These are phyloP conservation scores for Apophysomyces variabilis DNA, from an alignment of 371 early-diverging fungal genomes.

Conservation along the genomic window DNA sequence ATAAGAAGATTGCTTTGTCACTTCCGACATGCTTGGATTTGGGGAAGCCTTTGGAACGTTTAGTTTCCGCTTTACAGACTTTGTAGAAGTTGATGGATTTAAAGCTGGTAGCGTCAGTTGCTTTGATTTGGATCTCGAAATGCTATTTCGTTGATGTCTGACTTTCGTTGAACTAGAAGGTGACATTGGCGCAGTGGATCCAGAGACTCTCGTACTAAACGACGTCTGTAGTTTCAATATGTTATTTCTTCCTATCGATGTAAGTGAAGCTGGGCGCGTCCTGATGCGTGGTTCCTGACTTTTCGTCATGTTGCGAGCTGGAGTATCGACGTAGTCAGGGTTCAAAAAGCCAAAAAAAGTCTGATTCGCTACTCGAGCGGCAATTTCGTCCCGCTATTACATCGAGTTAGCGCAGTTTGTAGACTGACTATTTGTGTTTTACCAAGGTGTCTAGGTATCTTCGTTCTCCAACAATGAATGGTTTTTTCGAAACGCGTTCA, in stretches of 20 bases:
- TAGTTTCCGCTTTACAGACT: neutral
- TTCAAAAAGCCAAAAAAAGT: slow-evolving; percentile 72
- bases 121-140: neutral
- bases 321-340: slow-evolving; percentile 29
- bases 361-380: slow-evolving; percentile 69
- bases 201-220: neutral
- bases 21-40: neutral
- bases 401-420: slow-evolving; percentile 1
- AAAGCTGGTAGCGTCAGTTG: neutral
- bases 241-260: neutral
- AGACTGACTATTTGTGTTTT: slow-evolving; percentile 12
- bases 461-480: slow-evolving; percentile 57
- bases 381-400: slow-evolving; percentile 61
- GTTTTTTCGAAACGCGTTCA: slow-evolving; percentile 56
- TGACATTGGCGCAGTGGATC: neutral
- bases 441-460: slow-evolving; percentile 58
- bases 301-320: slow-evolving; percentile 2
- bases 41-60: slow-evolving; percentile 1
- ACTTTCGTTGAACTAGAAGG: slow-evolving; percentile 4
- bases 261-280: slow-evolving; percentile 8
- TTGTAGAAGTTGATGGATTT: slow-evolving; percentile 5
- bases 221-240: neutral
- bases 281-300: neutral
- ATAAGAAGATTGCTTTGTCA: neutral
- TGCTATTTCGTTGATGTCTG: neutral